Percentiles rank a stretch among this genome's conserved stretches.
These are phyloP conservation scores for Blastobotrys americana DNA, from an alignment of 805 yeast species.

Conservation along the genomic window DNA sequence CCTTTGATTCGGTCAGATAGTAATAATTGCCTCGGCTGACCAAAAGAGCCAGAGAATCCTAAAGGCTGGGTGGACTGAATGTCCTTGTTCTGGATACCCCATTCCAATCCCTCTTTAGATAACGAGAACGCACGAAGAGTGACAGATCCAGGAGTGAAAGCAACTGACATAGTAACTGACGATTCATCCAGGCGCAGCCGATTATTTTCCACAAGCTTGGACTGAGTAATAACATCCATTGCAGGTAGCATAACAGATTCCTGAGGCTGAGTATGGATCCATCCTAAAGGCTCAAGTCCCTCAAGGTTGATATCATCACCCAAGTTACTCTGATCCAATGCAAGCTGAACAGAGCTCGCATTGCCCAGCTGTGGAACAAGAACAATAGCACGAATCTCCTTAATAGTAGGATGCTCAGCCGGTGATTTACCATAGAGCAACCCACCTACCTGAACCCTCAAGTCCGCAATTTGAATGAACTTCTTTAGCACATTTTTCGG, in stretches of 20 bases:
- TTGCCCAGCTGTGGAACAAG: constrained; percentile 86
- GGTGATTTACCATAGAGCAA: constrained; percentile 77
- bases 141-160: constrained; percentile 78
- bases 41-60: constrained; percentile 59
- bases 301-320: constrained; percentile 32
- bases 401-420: constrained; percentile 58
- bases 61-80: constrained; percentile 48
- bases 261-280: constrained; percentile 84
- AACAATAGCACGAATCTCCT: constrained; percentile 69
- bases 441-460: constrained; percentile 76
- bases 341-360: constrained; percentile 55
- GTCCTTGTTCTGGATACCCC: constrained; percentile 69
- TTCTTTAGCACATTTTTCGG: constrained; percentile 75
- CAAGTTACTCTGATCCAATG: constrained; percentile 41
- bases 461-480: constrained; percentile 73
- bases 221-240: constrained; percentile 59
- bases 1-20: constrained; percentile 74
- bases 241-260: constrained; percentile 61
- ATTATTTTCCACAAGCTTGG: constrained; percentile 33
- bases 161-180: constrained; percentile 53
- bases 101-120: constrained; percentile 57
- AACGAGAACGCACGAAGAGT: constrained; percentile 62
- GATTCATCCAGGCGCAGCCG: constrained; percentile 35
- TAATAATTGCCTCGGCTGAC: constrained; percentile 57
- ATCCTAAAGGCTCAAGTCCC: constrained; percentile 76